Conservation (phyloP, 2,329 filamentous ascomycete species). For the Lasiodiplodia sp. region DNA sequence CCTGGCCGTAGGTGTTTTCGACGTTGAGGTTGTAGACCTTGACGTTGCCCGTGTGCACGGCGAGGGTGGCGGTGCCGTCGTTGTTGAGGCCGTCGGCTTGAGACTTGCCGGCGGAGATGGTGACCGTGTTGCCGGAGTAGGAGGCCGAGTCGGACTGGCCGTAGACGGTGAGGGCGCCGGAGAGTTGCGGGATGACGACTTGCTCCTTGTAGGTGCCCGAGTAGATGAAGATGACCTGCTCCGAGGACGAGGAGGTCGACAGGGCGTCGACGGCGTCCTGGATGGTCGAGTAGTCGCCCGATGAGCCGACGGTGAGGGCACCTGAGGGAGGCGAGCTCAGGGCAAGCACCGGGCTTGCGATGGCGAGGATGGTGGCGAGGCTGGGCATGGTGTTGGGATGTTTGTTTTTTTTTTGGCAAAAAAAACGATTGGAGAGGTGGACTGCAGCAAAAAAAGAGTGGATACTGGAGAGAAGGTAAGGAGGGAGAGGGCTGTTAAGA, state of each 20-base stretch:
- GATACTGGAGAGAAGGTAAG: neutral
- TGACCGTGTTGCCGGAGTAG: constrained; percentile 64
- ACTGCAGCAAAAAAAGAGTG: neutral
- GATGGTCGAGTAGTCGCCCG: constrained; percentile 52
- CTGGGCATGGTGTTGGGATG: constrained; percentile 8
- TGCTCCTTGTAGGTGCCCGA: constrained; percentile 65
- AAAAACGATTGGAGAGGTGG: neutral
- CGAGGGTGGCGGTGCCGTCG: constrained; percentile 58
- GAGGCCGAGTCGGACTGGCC: constrained; percentile 62
- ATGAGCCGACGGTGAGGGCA: constrained; percentile 53
- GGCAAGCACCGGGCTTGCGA: constrained; percentile 27
- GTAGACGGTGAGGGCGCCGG: constrained; percentile 60
- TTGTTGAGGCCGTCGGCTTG: constrained; percentile 49
- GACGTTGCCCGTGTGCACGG: constrained; percentile 55
- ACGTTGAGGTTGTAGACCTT: constrained; percentile 67
- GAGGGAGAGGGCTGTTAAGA: neutral
- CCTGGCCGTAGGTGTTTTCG: constrained; percentile 49
- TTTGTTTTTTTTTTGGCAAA: neutral
- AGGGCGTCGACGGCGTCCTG: constrained; percentile 63
- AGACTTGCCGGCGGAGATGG: constrained; percentile 52
- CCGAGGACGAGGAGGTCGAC: constrained; percentile 53
- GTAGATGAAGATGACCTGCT: constrained; percentile 66
- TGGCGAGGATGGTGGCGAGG: constrained; percentile 17
- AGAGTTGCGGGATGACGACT: constrained; percentile 57
- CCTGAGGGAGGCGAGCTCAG: constrained; percentile 55